Base-by-base conservation (phyloP, 768 basidiomycete genomes). In the Amanita molliuscula region DNA sequence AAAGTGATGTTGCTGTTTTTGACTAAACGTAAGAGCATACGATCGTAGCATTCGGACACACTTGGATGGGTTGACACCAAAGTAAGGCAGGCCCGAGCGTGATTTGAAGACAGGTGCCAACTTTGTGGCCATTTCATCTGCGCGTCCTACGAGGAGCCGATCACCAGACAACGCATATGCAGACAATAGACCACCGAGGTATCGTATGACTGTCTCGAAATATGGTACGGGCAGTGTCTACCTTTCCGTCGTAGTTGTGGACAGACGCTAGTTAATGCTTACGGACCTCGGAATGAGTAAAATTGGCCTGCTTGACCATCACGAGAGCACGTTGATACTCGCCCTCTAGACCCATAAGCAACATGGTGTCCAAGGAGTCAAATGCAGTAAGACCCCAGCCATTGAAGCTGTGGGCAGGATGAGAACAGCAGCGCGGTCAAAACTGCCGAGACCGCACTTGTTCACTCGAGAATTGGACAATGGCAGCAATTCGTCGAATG, bases 181-280 rank as follows among this genome's bases (percentile, higher is more conserved):
- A 2, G 86, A 86, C 4, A 94, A 74, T 1, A 94, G 70, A 5
- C 93, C 94, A 2, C 92, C 93, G 1, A 97, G 78, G 57, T 94
- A 87, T 28, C 93, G 80, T 53, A 96, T 96, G 36, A 86, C 79
- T 0, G 90, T 94, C 68, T 94, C 88, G 53, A 88, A 89, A 61
- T 82, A 86, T 1, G 82, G 81, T 0, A 61, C 68, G 55, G 62
- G 64, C 56, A 63, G 56, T 50, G 44, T 46, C 69, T 65, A 36
- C 4, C 34, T 6, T 20, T 33, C 28, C 8, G 4, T 37, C 26
- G 31, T n/a, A 38, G 20, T 23, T 26, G 16, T 33, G 10, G 21
- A 36, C 20, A 38, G 20, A 25, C 25, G 4, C 21, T 47, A 16
- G 6, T n/a, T 15, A 16, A 4, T 23, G 7, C 23, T 10, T 2